phyloP scores from a whole-genome alignment of 2,329 filamentous ascomycete genomes.

The Emmonsiellopsis sp. region DNA sequence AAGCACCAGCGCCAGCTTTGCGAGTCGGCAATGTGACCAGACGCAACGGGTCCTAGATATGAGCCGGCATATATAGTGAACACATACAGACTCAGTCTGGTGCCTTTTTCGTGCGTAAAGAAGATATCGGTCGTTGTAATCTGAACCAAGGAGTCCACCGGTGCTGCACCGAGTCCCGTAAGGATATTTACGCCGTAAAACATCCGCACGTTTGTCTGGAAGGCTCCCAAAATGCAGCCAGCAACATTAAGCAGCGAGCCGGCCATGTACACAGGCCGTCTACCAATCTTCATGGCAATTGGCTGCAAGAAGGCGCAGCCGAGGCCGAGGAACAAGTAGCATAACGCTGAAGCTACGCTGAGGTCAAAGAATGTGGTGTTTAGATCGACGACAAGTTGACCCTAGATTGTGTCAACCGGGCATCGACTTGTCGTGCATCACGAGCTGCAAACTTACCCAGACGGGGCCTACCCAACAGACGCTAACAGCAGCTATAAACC shows the following conservation, averaged over 20 bases:
- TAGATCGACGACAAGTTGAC: constrained; percentile 8
- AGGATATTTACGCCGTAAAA: constrained; percentile 7
- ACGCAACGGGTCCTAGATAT: constrained; percentile 28
- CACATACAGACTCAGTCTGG: constrained; percentile 34
- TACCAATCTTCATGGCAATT: constrained; percentile 12
- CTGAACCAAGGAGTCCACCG: constrained; percentile 41
- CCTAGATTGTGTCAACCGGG: constrained; percentile 1
- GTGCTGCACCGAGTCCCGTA: constrained; percentile 32
- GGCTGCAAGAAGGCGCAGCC: constrained; percentile 9
- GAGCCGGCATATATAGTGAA: constrained; percentile 38
- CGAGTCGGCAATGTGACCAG: constrained; percentile 24
- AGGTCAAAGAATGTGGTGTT: constrained; percentile 6
- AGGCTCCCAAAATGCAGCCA: constrained; percentile 9
- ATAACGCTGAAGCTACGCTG: constrained; percentile 8
- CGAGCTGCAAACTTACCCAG: constrained; percentile 6
- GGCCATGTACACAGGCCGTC: constrained; percentile 10
- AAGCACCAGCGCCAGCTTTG: constrained; percentile 44
- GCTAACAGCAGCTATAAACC: constrained; percentile 10
- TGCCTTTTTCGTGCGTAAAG: constrained; percentile 37
- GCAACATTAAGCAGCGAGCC: constrained; percentile 6
- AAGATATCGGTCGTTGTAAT: constrained; percentile 37
- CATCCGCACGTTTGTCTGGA: constrained; percentile 6
- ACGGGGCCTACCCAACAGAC: constrained; percentile 11
- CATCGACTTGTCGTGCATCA: not conserved
- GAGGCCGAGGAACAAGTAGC: constrained; percentile 9